Base-by-base conservation (phyloP, 2,329 filamentous ascomycete species). In the Geosmithia flava region DNA sequence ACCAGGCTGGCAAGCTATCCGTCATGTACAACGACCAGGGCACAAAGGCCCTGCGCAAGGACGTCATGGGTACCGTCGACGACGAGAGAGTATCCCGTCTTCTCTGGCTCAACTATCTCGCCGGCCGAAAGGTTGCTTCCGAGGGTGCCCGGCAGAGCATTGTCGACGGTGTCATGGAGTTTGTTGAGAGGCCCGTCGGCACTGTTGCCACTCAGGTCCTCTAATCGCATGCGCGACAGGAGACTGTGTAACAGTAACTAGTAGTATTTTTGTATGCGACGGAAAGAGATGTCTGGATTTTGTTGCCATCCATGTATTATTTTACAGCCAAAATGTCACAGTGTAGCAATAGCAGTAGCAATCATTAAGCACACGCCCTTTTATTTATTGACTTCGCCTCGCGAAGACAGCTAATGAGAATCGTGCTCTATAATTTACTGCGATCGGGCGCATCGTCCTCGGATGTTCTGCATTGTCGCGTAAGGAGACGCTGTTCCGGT, bases 61-160 rank as follows among this genome's bases (percentile, higher is more conserved):
- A 75, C 63, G 61, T 71, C 7, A 62, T 97, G 55, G 93, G 93
- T 1, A 69, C 73, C 0, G 80, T 97, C 1, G 57, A 65, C 0
- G 93, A 97, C 59, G 86, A 93, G 68, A 73, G 91, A 48, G 71
- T 98, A 13, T 84, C 85, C 49, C 78, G 86, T 50, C 68, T 91
- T 51, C 68, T 97, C 20, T 97, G 91, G 91, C 67, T 96, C 60
- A 85, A 90, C 55, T 98, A 95, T 65, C 70, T 98, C 30, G 87
- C 80, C 4, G 93, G 93, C 0, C 85, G 80, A 62, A 88, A 82
- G 57, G 89, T 96, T 10, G 89, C 89, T 29, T 94, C 87, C 53
- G 88, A 95, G 63, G 72, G 76, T 2, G 87, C 89, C 16, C 76
- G 91, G 55, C 74, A 80, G 65, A 94, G 78, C 55, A 85, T 98